Conservation (phyloP, 345 rosid species). For the Salix dunnii region DNA sequence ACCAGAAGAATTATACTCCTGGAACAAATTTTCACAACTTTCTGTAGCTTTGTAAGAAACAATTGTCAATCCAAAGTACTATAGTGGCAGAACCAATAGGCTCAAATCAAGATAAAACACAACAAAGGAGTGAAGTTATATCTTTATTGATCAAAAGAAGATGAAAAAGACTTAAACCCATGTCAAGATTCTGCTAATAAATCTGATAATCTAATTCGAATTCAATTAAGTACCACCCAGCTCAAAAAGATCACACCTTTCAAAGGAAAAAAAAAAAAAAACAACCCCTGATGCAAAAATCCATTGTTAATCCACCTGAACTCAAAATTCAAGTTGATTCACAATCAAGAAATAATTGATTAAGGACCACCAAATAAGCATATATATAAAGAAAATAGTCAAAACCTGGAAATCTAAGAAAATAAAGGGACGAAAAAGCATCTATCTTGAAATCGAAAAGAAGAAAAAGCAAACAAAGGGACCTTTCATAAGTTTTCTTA, state of each 20-base stretch:
- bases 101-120: slow-evolving; percentile 1
- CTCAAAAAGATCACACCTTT: not conserved
- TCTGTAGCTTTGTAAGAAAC: not conserved
- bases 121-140: not conserved
- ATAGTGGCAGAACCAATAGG: not conserved
- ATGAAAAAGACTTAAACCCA: not conserved
- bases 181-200: not conserved
- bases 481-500: not conserved
- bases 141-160: not conserved
- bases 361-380: not conserved
- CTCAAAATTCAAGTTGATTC: not conserved
- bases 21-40: not conserved
- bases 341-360: not conserved
- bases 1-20: not conserved
- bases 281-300: not conserved
- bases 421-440: not conserved
- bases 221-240: not conserved
- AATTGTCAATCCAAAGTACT: not conserved
- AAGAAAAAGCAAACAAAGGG: not conserved
- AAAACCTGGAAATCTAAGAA: not conserved
- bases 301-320: not conserved
- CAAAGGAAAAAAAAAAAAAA: not conserved
- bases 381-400: not conserved
- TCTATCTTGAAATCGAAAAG: not conserved
- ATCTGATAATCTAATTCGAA: not conserved